Percentiles rank a stretch among this genome's conserved stretches.
phyloP scores from a whole-genome alignment of 345 rosid species.

The Camelina sativa region DNA sequence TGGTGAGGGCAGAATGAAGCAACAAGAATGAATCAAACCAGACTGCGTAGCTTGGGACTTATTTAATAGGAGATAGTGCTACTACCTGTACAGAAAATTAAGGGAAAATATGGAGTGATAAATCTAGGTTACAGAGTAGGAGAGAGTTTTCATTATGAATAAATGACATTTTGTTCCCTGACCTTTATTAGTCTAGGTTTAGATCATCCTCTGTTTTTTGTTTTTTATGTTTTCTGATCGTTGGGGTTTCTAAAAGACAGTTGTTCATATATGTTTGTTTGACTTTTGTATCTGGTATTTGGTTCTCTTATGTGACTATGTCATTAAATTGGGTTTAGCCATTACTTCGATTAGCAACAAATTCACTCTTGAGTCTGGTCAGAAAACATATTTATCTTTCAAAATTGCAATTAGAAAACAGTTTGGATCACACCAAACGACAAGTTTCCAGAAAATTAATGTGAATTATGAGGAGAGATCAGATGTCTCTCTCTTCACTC shows the following conservation, averaged over 20 bases:
- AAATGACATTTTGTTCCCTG: conserved; percentile 25
- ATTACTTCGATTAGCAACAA: conserved; percentile 2
- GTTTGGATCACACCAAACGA: neutral
- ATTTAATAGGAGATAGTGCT: conserved; percentile 43
- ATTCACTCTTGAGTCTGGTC: conserved; percentile 23
- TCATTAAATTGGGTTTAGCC: conserved; percentile 13
- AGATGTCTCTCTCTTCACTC: neutral
- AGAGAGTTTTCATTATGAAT: conserved; percentile 34
- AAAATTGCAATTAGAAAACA: conserved; percentile 32
- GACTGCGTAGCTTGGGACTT: conserved; percentile 25
- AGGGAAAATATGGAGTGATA: conserved; percentile 32
- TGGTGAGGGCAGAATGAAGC: conserved; percentile 56
- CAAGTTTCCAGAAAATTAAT: conserved; percentile 3
- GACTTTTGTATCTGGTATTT: neutral
- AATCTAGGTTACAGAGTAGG: conserved; percentile 40
- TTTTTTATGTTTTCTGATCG: conserved; percentile 18
- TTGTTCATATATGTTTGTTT: conserved; percentile 22
- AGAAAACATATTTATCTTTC: conserved; percentile 20
- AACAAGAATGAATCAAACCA: conserved; percentile 27
- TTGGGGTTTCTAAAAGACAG: conserved; percentile 5
- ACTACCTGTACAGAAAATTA: conserved; percentile 43
- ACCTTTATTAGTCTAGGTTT: conserved; percentile 33
- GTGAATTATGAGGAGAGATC: neutral
- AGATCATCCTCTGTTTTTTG: conserved; percentile 18
- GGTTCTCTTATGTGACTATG: neutral